These are phyloP conservation scores for Termitomyces sp. DNA, from an alignment of 768 basidiomycete genomes.

Conservation along the genomic window DNA sequence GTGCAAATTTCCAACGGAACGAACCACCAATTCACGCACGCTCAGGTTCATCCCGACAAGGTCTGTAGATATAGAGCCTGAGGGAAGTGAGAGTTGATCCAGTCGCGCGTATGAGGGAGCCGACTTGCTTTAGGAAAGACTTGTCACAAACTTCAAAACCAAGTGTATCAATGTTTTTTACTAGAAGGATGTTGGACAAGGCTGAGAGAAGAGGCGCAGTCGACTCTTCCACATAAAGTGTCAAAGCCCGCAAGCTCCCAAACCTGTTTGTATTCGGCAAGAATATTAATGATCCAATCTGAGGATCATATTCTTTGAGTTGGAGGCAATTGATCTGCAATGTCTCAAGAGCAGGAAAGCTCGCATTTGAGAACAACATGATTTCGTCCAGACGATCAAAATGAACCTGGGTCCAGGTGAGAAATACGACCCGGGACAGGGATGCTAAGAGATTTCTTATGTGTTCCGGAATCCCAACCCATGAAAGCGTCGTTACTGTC, in stretches of 20 bases:
- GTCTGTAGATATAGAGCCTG: neutral
- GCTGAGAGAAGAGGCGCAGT: neutral
- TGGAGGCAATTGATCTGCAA: too few relatives aligned
- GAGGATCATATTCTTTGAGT: too few relatives aligned
- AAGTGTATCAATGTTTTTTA: neutral
- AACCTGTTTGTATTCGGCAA: neutral
- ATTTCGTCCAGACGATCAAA: neutral
- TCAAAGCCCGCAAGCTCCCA: neutral
- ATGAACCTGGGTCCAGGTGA: neutral
- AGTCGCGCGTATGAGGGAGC: neutral
- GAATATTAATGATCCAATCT: too few relatives aligned
- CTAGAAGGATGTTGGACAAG: neutral
- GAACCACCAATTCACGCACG: neutral
- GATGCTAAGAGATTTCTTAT: neutral
- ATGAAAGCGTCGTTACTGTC: neutral
- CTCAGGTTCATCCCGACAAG: neutral
- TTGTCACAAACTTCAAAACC: neutral
- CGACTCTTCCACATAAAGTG: neutral
- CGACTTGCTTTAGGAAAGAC: neutral
- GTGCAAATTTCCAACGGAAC: too few relatives aligned
- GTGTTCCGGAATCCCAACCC: neutral
- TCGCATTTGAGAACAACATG: neutral
- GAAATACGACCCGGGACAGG: neutral
- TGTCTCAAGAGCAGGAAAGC: too few relatives aligned
- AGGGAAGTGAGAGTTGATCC: neutral